A percentile compares a stretch with the other conserved stretches of the same genome.
These are phyloP conservation scores for Yamadazyma triangularis DNA, from an alignment of 1,139 yeast genomes.

Conservation along the genomic window DNA sequence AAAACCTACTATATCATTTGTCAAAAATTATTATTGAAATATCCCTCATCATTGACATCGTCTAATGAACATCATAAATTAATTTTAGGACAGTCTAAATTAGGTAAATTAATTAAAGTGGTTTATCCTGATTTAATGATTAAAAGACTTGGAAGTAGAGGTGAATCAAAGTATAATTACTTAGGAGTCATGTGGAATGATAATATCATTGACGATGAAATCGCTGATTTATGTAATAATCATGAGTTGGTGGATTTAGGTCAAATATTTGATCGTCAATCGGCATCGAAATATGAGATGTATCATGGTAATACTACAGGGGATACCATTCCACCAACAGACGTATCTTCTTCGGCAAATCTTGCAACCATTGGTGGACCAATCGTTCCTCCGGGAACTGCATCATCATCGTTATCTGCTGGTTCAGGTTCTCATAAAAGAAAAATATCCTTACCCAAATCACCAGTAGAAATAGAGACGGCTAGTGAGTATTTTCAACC, in stretches of 20 bases:
- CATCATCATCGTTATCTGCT: background rate
- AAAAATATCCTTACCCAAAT: background rate
- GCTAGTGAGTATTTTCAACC: constrained; percentile 8
- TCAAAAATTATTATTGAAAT: constrained; percentile 34
- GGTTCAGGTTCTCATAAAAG: background rate
- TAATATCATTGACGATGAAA: constrained; percentile 30
- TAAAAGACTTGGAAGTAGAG: constrained; percentile 43
- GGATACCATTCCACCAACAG: background rate
- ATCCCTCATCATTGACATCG: constrained; percentile 36
- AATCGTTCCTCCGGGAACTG: background rate
- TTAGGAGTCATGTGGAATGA: constrained; percentile 43
- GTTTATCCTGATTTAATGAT: constrained; percentile 38
- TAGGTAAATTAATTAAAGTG: constrained; percentile 42
- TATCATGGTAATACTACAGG: background rate
- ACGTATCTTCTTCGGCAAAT: constrained; percentile 2
- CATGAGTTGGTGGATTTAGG: constrained; percentile 32
- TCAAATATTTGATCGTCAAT: constrained; percentile 20
- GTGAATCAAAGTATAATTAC: constrained; percentile 44
- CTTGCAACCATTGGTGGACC: background rate
- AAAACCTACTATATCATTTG: constrained; percentile 42
- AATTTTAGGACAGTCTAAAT: constrained; percentile 41
- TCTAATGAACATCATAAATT: constrained; percentile 39
- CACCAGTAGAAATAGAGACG: background rate
- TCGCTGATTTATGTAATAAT: constrained; percentile 28
- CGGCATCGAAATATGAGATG: constrained; percentile 8